Conservation (phyloP, 208 protist species). For the Crithidia mellificae region DNA sequence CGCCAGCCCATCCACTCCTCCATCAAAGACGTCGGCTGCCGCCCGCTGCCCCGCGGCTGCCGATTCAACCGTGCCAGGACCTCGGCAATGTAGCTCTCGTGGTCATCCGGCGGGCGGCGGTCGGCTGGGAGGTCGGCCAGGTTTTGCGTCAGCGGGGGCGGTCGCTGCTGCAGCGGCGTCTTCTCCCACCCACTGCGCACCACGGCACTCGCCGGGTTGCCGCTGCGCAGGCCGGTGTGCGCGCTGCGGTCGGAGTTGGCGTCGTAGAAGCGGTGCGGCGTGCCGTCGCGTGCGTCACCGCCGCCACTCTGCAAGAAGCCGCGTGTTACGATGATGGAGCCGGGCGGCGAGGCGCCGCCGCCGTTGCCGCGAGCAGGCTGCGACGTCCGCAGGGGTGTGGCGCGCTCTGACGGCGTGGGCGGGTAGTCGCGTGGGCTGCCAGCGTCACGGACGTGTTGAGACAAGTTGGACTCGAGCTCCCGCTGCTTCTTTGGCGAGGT, state of each 20-base stretch:
- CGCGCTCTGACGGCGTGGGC: background rate
- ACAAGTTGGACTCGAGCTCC: background rate
- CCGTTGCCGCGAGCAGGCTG: background rate
- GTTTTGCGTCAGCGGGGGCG: constrained; percentile 24
- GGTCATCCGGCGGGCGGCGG: constrained; percentile 26
- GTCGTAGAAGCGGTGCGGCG: constrained; percentile 20
- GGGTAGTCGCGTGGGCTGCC: background rate
- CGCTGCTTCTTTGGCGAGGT: background rate
- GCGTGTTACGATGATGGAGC: background rate
- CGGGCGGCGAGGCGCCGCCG: background rate
- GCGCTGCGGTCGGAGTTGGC: background rate
- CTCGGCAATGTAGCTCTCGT: constrained; percentile 50
- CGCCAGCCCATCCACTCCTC: constrained; percentile 80
- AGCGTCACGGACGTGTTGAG: no score
- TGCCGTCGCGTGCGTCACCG: constrained; percentile 8
- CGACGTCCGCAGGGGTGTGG: background rate
- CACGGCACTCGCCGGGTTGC: background rate
- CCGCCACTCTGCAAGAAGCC: background rate
- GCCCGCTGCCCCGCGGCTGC: constrained; percentile 15
- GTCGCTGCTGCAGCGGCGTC: constrained; percentile 22
- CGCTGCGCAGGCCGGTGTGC: constrained; percentile 8
- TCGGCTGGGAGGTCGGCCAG: constrained; percentile 30
- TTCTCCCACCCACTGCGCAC: constrained; percentile 22
- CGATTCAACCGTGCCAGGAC: constrained; percentile 40
- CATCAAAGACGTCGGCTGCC: constrained; percentile 49